Conservation (phyloP, 331 rosid genomes). For the Quercus tomentella region DNA sequence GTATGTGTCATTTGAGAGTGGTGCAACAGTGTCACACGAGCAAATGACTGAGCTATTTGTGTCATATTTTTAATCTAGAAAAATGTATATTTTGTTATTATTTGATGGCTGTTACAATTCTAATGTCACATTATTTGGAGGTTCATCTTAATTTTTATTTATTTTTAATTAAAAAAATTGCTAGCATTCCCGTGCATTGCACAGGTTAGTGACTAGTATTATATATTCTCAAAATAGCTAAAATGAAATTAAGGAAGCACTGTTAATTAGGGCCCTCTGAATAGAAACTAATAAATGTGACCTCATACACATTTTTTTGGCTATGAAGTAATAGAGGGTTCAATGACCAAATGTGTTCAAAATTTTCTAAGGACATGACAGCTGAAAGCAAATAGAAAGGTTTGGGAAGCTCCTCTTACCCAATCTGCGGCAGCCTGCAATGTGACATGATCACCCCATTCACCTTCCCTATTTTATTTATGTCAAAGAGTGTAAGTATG, state of each 20-base stretch:
- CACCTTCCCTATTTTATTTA: constrained; percentile 64
- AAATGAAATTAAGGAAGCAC: not conserved
- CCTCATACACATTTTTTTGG: not conserved
- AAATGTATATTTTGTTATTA: no score
- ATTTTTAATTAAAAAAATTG: no score
- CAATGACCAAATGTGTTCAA: not conserved
- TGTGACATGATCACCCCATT: constrained; percentile 63
- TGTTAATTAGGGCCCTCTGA: not conserved
- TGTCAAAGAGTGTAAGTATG: not conserved
- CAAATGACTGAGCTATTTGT: no score
- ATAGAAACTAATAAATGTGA: not conserved
- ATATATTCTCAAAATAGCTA: no score
- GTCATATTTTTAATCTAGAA: no score
- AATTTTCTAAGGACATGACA: not conserved
- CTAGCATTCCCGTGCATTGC: no score
- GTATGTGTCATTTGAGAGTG: no score
- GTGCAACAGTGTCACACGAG: no score
- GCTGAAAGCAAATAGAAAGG: not conserved
- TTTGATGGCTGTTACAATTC: no score
- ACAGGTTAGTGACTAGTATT: no score
- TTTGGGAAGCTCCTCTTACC: constrained; percentile 38
- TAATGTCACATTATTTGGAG: no score
- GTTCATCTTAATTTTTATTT: no score
- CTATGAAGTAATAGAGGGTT: not conserved
- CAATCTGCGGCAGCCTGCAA: constrained; percentile 78